A percentile compares a stretch with the other conserved stretches of the same genome.
Evolutionary conservation across 495 filamentous ascomycete genomes (phyloP).

Genomic region (Penicillium crystallinum): DNA sequence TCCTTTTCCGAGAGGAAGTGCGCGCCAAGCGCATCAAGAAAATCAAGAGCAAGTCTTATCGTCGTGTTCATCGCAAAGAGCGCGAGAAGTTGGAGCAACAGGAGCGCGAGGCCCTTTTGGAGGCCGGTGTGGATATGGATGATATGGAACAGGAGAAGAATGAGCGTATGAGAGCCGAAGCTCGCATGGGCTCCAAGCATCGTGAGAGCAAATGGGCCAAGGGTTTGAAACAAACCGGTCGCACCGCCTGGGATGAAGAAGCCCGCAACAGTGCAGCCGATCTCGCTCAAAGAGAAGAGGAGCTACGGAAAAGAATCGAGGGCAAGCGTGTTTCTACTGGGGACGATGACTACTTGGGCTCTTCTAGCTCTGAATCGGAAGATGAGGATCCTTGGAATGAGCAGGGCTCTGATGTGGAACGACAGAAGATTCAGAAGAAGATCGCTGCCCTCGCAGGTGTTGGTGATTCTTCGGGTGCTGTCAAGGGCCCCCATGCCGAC

Average conservation of each 20-base stretch:
- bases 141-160: slow-evolving; percentile 76
- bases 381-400: slow-evolving; percentile 55
- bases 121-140: slow-evolving; percentile 61
- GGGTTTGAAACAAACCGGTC: slow-evolving; percentile 70
- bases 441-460: slow-evolving; percentile 52
- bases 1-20: slow-evolving; percentile 86
- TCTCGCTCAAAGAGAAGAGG: slow-evolving; percentile 79
- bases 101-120: slow-evolving; percentile 62
- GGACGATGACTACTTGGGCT: slow-evolving; percentile 44
- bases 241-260: slow-evolving; percentile 79
- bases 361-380: slow-evolving; percentile 49
- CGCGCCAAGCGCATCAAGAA: slow-evolving; percentile 92
- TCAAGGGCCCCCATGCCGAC: slow-evolving; percentile 42
- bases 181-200: slow-evolving; percentile 84
- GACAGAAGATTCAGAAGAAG: slow-evolving; percentile 49
- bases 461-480: slow-evolving; percentile 25
- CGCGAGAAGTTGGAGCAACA: slow-evolving; percentile 64
- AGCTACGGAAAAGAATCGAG: slow-evolving; percentile 74
- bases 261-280: slow-evolving; percentile 71
- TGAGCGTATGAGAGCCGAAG: slow-evolving; percentile 76
- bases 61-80: slow-evolving; percentile 86
- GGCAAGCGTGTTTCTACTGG: slow-evolving; percentile 58
- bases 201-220: slow-evolving; percentile 95
- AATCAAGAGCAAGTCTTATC: slow-evolving; percentile 94
- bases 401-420: slow-evolving; percentile 50